Base-by-base conservation (phyloP, 371 early-diverging fungal species). In the Mortierella sp. region DNA sequence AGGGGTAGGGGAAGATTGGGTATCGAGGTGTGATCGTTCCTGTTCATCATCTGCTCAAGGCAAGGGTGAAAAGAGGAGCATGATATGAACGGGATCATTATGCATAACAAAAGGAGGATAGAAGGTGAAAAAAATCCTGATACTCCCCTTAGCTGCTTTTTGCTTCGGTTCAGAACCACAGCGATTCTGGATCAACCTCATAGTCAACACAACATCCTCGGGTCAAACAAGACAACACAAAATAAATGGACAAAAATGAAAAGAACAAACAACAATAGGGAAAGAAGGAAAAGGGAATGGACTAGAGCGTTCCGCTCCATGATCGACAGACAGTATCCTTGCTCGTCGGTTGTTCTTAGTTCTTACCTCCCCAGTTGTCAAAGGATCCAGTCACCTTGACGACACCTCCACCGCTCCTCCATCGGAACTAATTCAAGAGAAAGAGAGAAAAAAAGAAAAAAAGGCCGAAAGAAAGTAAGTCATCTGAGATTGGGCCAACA, bases 341-440 rank as follows among this genome's bases (percentile, higher is more conserved):
- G 14, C 28, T 24, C 68, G 44, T 70, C 52, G 63, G 34, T 14
- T 58, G 19, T 44, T 9, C 38, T 6, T 24, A 38, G 42, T 48
- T 65, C 76, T 80, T 90, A 92, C 92, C 78, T 83, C 81, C 52
- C 92, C 92, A 92, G 73, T 91, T 88, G 76, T 91, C 90, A 84
- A 91, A 92, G 54, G 88, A 88, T 21, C 92, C 91, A 50, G 91
- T 92, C 74, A 92, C 78, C 55, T 88, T 84, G 63, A 91, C 91
- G 50, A 75, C 80, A 26, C 80, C 76, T 50, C 90, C 92, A 28
- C 91, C 91, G 50, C 90, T 88, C 34, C 80, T 89, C 91, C 91
- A 92, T 57, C 76, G 60, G 73, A 91, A 89, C 90, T 91, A 73
- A 10, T 16, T 21, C 9, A 48, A 68, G n/a, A n/a, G n/a, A n/a